A percentile compares a stretch with the other conserved stretches of the same genome.
These are phyloP conservation scores for Diaporthe helianthi DNA, from an alignment of 2,329 filamentous ascomycete genomes.

Conservation along the genomic window DNA sequence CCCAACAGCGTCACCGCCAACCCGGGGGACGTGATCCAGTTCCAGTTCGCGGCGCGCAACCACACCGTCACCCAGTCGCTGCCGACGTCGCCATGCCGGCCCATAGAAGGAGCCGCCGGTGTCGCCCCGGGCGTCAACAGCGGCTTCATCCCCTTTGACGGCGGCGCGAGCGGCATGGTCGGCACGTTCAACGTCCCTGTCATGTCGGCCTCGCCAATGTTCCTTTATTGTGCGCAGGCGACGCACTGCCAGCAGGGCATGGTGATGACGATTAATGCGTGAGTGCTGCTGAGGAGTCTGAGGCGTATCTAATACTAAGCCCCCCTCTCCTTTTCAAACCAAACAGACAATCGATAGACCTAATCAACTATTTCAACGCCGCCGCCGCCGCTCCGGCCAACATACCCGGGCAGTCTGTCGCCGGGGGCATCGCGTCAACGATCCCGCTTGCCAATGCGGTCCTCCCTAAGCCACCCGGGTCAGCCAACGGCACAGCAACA, in stretches of 20 bases:
- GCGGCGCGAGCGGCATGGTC: conserved; percentile 45
- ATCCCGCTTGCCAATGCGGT: conserved; percentile 28
- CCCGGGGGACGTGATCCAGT: conserved; percentile 38
- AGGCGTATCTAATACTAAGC: not conserved
- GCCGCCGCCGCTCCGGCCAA: not conserved
- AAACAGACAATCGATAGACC: not conserved
- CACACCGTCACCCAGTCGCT: conserved; percentile 48
- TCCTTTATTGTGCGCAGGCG: conserved; percentile 57
- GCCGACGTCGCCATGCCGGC: conserved; percentile 46
- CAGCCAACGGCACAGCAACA: conserved; percentile 2
- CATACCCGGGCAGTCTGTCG: conserved; percentile 10
- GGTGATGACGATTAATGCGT: conserved; percentile 56
- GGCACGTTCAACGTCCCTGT: conserved; percentile 57
- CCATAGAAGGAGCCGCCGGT: conserved; percentile 42
- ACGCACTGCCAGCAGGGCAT: conserved; percentile 59
- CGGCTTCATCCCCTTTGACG: conserved; percentile 49
- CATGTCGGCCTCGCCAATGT: conserved; percentile 53
- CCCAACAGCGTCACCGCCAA: conserved; percentile 35
- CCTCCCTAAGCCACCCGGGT: not conserved
- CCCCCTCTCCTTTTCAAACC: not conserved
- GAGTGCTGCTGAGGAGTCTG: not conserved
- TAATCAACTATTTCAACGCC: conserved; percentile 21
- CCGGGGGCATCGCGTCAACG: conserved; percentile 20
- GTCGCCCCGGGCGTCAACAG: conserved; percentile 47
- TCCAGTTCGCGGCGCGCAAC: conserved; percentile 41